Base-by-base conservation (phyloP, 2,329 filamentous ascomycete genomes). In the Colletotrichum musicola region DNA sequence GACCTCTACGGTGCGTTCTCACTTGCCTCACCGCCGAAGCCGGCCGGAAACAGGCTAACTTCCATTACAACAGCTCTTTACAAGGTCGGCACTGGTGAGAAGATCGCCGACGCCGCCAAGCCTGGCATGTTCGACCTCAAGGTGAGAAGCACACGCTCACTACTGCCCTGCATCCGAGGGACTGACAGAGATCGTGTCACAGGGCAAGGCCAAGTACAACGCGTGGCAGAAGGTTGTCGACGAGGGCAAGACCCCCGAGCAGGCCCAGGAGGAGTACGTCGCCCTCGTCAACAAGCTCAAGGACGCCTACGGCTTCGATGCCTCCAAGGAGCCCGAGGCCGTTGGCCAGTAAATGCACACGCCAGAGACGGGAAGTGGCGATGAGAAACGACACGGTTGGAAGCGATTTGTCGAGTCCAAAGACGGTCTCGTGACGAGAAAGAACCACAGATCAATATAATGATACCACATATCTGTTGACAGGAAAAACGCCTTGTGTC, bases 151-250 rank as follows among this genome's bases (percentile, higher is more conserved):
- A 20, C 62, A 14, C 22, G 51, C 40, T 51, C n/a, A 44, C 64
- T 18, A 57, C 38, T 14, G 40, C 16, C 13, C 12, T 42, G 40
- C 40, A 42, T 14, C 14, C 40, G 14, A 42, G 40, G 40, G 40
- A 42, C 56, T 64, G 55, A 72, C 38, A 18, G 44, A 42, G 30
- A 35, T 47, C 22, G 10, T 27, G 72, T 60, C 59, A 73, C 74
- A 94, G 92, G 89, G 85, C 82, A 97, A 96, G 84, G 89, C 89
- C 75, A 97, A 97, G 87, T 88, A 90, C 83, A 87, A 85, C 75
- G 89, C 91, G 62, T 97, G 94, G 94, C 83, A 93, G 81, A 86
- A 90, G 77, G 76, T 90, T 71, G 87, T 89, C 75, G 88, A 94
- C 70, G 86, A 90, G 69, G 88, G 86, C 58, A 78, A 89, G 73